phyloP scores from a whole-genome alignment of 2,329 filamentous ascomycete species.

The Talaromyces sp. region DNA sequence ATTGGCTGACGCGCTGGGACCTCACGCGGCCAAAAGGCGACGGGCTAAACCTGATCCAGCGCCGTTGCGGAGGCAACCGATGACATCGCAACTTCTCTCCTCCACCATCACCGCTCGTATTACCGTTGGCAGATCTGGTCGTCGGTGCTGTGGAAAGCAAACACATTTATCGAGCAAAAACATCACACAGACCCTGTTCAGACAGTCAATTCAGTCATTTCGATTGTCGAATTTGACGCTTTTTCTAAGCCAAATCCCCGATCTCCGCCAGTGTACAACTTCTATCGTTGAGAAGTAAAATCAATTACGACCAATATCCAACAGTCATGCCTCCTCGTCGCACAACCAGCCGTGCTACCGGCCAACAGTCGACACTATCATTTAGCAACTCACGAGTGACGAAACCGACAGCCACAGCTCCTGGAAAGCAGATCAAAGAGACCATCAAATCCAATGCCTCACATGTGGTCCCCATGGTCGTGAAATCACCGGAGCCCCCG shows the following conservation, averaged over 20 bases:
- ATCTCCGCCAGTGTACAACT: too few relatives aligned
- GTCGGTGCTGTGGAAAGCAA: neutral
- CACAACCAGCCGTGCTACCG: constrained; percentile 28
- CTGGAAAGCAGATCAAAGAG: constrained; percentile 15
- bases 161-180: neutral
- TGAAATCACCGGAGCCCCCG: constrained; percentile 24
- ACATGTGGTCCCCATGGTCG: constrained; percentile 17
- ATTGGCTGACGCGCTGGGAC: constrained; percentile 5
- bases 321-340: constrained; percentile 39
- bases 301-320: neutral
- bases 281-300: neutral
- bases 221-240: too few relatives aligned
- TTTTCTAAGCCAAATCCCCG: too few relatives aligned
- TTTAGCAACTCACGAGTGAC: constrained; percentile 58
- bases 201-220: too few relatives aligned
- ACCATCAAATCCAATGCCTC: constrained; percentile 16
- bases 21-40: constrained; percentile 20
- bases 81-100: neutral
- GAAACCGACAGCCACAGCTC: constrained; percentile 45
- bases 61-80: constrained; percentile 12
- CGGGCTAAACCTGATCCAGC: constrained; percentile 34
- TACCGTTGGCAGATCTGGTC: too few relatives aligned
- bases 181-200: neutral
- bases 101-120: too few relatives aligned
- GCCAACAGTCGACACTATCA: constrained; percentile 56